Evolutionary conservation across 176 grass and related monocot genomes (phyloP), one percentile per base, ranked within the genome.

Genomic region (Cymbopogon citratus): DNA sequence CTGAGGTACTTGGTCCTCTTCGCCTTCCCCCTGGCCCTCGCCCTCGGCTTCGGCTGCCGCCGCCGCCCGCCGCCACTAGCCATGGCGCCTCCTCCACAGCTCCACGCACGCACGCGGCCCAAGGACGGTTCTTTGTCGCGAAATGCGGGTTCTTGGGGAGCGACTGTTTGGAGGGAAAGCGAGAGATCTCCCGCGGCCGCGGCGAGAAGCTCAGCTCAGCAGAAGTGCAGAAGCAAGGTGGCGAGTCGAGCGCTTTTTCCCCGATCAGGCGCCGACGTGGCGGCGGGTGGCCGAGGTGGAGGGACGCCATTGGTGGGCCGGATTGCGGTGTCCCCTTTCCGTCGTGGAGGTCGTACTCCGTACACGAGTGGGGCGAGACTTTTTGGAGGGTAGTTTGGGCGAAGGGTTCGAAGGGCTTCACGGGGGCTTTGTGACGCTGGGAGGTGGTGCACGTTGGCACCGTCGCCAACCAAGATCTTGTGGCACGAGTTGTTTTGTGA

Each of bases 1-100:
- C 96, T 98, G 25, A 98, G 79, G 46, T 93, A 98, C 89, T 87
- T 93, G 28, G 75, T 88, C 85, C 54, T 92, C 86, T 82, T 94
- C 35, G 2, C 39, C 68, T 87, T 91, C 4, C 5, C 28, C 74
- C 90, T 88, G 1, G 29, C 35, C 60, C 49, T 79, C 6, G 80
- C 35, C 43, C 80, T 19, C 26, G 76, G 0, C 28, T 16, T 74
- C 76, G 67, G 18, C 14, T 62, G 12, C 24, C 25, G 26, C 76
- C 19, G 38, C 26, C 77, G 65, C 86, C 75, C 29, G 65, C 85
- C 13, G 79, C 82, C 88, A 33, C 31, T 62, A 5, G 59, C 59
- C 59, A 62, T 57, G 21, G 44, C 12, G 25, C 19, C 26, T 9
- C 33, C 16, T 54, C 5, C 48, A 21, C 49, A 5, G 2, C 14